Base-by-base conservation (phyloP, 306 rosid species). In the Cucumis hystrix region DNA sequence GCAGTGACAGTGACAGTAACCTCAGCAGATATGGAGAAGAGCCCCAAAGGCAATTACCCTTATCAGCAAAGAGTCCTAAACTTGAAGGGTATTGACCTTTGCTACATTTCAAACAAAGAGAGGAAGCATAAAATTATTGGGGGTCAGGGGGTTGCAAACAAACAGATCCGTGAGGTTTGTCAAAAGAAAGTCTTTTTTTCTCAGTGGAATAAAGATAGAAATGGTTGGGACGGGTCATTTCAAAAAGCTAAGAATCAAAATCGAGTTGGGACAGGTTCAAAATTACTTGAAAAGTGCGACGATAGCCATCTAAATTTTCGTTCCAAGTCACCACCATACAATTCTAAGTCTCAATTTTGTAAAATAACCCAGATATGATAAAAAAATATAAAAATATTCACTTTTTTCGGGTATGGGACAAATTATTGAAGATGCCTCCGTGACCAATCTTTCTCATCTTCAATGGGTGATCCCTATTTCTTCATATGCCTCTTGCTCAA, bases 401-500 rank as follows among this genome's bases (percentile, higher is more conserved):
- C 20, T 0, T 0, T 30, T 60, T 14, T 11, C 21, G 0, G 20
- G 61, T 15, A 64, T 14, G 45, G 37, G 5, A 33, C 37, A 4
- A 33, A 66, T n/a, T n/a, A n/a, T 67, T 67, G 6, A 45, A 70
- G 54, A 70, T 70, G 35, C 28, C 28, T 66, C 52, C 33, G 73
- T 66, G 73, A 66, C 75, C 75, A 70, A 13, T 70, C 17, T 39
- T 28, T 40, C 76, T 71, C 43, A 47, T 69, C 75, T 69, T 45
- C 75, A 20, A 69, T 69, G 75, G 75, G 56, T 45, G 57, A 20
- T 45, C 21, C 75, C 20, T 69, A 12, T 40, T 69, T 41, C 37
- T 68, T 21, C 75, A 67, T 20, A 69, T 13, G 6, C 17, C 10
- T 25, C 54, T 43, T 16, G 7, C 39, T 45, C 18, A 47, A 47